Base-by-base conservation (phyloP, 345 rosid genomes). In the Salix purpurea region DNA sequence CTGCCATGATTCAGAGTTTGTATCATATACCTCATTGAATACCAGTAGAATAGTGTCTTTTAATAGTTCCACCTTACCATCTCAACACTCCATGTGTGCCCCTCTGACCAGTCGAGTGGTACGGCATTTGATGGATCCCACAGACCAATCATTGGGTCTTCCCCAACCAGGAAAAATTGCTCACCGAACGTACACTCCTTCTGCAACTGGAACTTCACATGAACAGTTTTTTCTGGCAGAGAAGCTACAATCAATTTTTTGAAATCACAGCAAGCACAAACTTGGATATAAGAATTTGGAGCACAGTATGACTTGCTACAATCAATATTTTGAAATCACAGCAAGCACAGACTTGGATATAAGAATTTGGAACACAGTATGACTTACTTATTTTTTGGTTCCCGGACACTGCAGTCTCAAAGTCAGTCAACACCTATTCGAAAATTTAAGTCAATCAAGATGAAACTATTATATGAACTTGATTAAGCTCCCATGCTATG, bases 41-140 rank as follows among this genome's bases (percentile, higher is more conserved):
- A 68, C 12, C 50, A 7, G 16, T 21, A 6, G 10, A 56, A 19
- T 3, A 23, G 18, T 11, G 12, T 36, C 3, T 21, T 15, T 58
- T 9, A 4, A 5, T 2, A 37, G 30, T 34, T 73, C 52, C 15
- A 16, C 14, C 70, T 79, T 76, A 84, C 87, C 83, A 82, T 65
- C 61, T 84, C 81, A n/a, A 77, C 81, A 52, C 18, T 62, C 87
- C 87, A 84, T 24, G 77, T 36, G 76, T 82, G 76, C 1, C 78
- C 87, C 21, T 71, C 81, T 48, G 87, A 82, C 87, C 87, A 79
- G 70, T 44, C 71, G 60, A 82, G 65, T 2, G 85, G 83, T 4
- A 79, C 40, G 40, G 83, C 87, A 62, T 61, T 40, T 1, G 32
- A 44, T 8, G 83, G 81, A 77, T 84, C 39, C 87, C 87, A 79